Evolutionary conservation across 129 eudicot species (phyloP).

Genomic region (Smallanthus sonchifolius): DNA sequence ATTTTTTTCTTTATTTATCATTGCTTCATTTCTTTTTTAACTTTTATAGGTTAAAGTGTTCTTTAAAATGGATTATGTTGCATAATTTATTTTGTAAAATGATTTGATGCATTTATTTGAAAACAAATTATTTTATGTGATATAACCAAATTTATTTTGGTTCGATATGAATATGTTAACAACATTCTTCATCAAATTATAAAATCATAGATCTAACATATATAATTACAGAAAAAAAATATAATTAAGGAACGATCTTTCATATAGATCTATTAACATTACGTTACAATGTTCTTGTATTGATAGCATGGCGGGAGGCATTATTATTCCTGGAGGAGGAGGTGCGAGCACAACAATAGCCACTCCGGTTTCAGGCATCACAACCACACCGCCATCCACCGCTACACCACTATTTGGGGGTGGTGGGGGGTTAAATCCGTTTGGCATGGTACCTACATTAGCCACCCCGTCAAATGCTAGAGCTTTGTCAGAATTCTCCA

Average conservation of each 20-base stretch:
- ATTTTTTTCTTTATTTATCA: background rate
- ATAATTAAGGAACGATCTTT: too few species aligned
- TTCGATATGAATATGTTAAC: background rate
- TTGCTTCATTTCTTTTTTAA: background rate
- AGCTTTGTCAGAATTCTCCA: constrained; percentile 3
- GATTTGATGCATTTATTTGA: background rate
- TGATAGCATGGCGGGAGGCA: constrained; percentile 58
- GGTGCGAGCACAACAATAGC: constrained; percentile 25
- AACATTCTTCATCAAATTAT: background rate
- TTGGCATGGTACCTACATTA: constrained; percentile 27
- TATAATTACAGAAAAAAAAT: background rate
- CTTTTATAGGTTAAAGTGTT: background rate
- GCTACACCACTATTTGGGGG: constrained; percentile 11
- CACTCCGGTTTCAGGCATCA: background rate
- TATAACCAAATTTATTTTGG: background rate
- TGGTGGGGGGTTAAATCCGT: constrained; percentile 33
- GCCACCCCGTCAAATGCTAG: constrained; percentile 19
- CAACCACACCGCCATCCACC: constrained; percentile 39
- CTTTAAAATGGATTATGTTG: background rate
- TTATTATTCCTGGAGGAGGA: constrained; percentile 30
- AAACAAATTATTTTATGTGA: background rate
- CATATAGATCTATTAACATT: background rate
- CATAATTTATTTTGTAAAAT: background rate
- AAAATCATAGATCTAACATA: background rate
- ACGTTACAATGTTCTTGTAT: background rate